phyloP scores from a whole-genome alignment of 1,284 basidiomycete genomes.

The Anthracocystis walkeri region DNA sequence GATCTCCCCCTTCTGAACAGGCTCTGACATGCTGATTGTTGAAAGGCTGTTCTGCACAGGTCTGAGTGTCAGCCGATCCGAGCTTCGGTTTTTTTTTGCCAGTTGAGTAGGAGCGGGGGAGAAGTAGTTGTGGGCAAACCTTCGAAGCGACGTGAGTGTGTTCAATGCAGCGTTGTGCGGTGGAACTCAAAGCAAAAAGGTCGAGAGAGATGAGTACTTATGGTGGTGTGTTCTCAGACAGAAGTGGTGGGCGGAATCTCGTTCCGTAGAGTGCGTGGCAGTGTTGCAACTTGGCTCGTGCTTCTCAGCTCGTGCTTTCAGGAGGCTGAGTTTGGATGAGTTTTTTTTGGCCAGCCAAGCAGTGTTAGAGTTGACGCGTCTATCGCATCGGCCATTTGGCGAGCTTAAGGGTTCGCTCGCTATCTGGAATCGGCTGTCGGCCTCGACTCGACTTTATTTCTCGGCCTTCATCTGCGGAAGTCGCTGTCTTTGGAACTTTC shows the following conservation, averaged over 20 bases:
- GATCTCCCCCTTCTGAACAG: slow-evolving; percentile 45
- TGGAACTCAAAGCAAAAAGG: neutral
- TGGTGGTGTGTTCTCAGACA: slow-evolving; percentile 4
- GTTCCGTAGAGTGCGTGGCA: slow-evolving; percentile 20
- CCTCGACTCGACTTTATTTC: slow-evolving; percentile 2
- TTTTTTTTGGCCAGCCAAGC: neutral
- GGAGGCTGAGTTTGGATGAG: slow-evolving; percentile 3
- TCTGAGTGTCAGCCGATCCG: neutral
- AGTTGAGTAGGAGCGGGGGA: neutral
- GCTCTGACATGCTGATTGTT: slow-evolving; percentile 40
- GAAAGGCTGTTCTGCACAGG: neutral
- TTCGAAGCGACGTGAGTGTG: neutral
- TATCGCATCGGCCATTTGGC: neutral
- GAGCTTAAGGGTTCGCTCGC: neutral
- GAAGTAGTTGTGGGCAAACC: neutral
- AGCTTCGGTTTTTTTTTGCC: slow-evolving; percentile 1
- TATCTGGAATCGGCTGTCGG: slow-evolving; percentile 11
- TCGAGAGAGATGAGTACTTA: neutral
- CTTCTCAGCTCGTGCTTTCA: slow-evolving; percentile 1
- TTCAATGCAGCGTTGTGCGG: neutral
- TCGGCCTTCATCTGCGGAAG: slow-evolving; percentile 11
- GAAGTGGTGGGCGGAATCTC: neutral
- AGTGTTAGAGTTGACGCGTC: slow-evolving; percentile 8
- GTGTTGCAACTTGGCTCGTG: slow-evolving; percentile 24
- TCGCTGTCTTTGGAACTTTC: neutral